Evolutionary conservation across 176 grass and related monocot genomes (phyloP), one percentile per base, ranked within the genome.

Genomic region (Canna indica): DNA sequence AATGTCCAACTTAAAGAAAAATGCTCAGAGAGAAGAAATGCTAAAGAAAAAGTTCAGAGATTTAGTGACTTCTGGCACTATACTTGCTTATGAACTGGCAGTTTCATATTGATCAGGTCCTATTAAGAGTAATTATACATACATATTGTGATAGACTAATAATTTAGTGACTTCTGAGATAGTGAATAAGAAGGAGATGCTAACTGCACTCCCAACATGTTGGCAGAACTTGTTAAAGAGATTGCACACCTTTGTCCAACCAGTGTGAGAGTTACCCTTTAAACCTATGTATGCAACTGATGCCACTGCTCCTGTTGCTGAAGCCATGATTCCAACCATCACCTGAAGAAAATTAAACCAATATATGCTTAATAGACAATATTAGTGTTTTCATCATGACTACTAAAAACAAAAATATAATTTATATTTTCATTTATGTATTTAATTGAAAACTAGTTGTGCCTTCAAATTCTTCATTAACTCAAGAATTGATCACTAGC

Each of bases 211-310:
- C 11, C 82, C 91, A 7, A 84, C 68, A 50, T 88, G 77, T 7
- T 73, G 77, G 69, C 91, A 96, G 54, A 88, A 96, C 20, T 84
- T 91, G 58, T 70, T 73, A 52, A 84, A 91, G 34, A 36, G 0
- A 69, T 76, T 45, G 78, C 91, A 96, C 20, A 96, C 64, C 75
- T 91, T 82, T 60, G 9, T 70, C 91, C 91, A 96, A 10, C 29
- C 17, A 0, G 78, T 79, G 70, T 96, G 85, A 2, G 83, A 71
- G 78, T 96, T 91, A 1, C 91, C 91, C 61, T 84, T 91, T 13
- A 88, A 47, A 1, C 82, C 91, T 12, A 88, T 7, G 79, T 90
- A 96, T 15, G 91, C 91, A 28, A 96, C 38, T 0, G 75, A 78
- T 1, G 78, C 91, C 0, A 47, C 80, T 1, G 85, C n/a, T 2